phyloP scores from a whole-genome alignment of 1,284 basidiomycete genomes.

The Melampsora allii-populina region DNA sequence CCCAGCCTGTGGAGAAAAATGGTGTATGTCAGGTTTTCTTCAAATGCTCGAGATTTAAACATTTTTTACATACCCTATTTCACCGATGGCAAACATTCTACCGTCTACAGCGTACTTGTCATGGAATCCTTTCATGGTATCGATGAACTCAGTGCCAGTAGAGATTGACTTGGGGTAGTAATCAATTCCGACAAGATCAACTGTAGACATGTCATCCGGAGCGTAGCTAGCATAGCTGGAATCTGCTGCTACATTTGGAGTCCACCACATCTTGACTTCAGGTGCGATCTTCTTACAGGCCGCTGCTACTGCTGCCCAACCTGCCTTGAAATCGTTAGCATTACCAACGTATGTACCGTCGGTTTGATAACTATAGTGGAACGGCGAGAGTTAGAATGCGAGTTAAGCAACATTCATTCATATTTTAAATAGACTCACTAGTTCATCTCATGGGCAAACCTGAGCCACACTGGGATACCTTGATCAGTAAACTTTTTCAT shows the following conservation, averaged over 20 bases:
- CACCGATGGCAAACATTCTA: slow-evolving; percentile 53
- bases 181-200: slow-evolving; percentile 52
- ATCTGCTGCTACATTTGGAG: slow-evolving; percentile 48
- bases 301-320: slow-evolving; percentile 51
- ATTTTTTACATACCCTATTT: slow-evolving; percentile 48
- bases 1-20: slow-evolving; percentile 45
- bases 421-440: slow-evolving; percentile 44
- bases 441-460: slow-evolving; percentile 53
- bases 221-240: slow-evolving; percentile 49
- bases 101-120: slow-evolving; percentile 50
- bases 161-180: slow-evolving; percentile 49
- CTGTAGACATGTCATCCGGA: slow-evolving; percentile 50
- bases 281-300: slow-evolving; percentile 50
- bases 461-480: slow-evolving; percentile 53
- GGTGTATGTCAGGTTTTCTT: neutral
- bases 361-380: slow-evolving; percentile 21
- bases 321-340: slow-evolving; percentile 52
- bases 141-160: slow-evolving; percentile 47
- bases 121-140: slow-evolving; percentile 52
- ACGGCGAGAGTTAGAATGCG: neutral
- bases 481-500: slow-evolving; percentile 54
- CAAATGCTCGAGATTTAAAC: neutral
- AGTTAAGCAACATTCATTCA: neutral
- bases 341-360: slow-evolving; percentile 50
- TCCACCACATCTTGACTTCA: slow-evolving; percentile 51